Evolutionary conservation across 768 basidiomycete genomes (phyloP), one percentile per base, ranked within the genome.

Genomic region (Coprinellus micaceus): DNA sequence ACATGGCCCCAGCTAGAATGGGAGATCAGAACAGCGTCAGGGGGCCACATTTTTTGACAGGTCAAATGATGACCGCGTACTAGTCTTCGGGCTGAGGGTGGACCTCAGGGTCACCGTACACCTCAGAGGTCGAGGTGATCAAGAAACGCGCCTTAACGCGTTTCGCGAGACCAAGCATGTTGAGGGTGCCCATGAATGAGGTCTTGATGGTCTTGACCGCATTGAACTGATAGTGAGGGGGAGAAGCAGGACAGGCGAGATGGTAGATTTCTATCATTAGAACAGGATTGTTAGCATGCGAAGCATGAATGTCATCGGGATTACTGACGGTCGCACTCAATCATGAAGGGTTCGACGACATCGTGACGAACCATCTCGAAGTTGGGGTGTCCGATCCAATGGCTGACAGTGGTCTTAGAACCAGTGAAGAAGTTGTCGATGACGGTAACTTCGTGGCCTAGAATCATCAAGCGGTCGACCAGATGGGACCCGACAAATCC

Each of bases 401-500:
- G 90, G 62, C 88, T 86, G 60, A 98, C 90, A 51, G 94, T 96
- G n/a, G 94, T 96, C 72, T 94, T 94, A 54, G 90, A 91, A 15
- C 97, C 97, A 24, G 95, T 98, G 78, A 99, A 99, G 71, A 99
- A 99, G 76, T 98, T 98, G 78, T 98, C 96, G 55, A 97, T 74
- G 61, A 98, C 96, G 54, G 93, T 94, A 63, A 96, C 94, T 70
- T 98, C 94, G 67, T 99, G 97, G 15, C 97, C 97, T 51, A 98
- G 84, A 60, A 98, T 82, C 94, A 99, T 95, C 60, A 98, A 84
- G 48, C 97, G 84, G 76, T 99, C 97, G 52, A 99, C 91, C 47
- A 99, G 85, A 74, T 99, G 97, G 29, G 94, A 96, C 15, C 97
- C 97, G 57, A 99, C 96, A 71, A 99, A 99, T n/a, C 97, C 97